Percentiles rank a stretch among this genome's conserved stretches.
phyloP scores from a whole-genome alignment of 2,329 filamentous ascomycete genomes.

The Hypoxylon sp. region DNA sequence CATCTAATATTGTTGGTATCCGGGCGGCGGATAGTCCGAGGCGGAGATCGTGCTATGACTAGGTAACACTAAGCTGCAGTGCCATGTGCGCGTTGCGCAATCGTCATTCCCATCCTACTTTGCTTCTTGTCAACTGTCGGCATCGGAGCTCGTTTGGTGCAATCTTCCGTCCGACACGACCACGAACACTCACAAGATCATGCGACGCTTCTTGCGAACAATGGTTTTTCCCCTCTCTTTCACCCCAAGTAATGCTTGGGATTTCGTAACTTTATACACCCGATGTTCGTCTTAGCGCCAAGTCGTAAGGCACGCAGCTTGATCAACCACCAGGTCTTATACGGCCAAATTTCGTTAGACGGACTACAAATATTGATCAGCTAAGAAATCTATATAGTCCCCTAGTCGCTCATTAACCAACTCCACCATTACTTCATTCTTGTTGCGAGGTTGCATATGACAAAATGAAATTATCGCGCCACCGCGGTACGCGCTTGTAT shows the following conservation, averaged over 20 bases:
- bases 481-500: constrained; percentile 5
- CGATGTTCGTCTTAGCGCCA: constrained; percentile 25
- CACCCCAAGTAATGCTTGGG: not conserved
- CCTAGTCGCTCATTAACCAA: constrained; percentile 8
- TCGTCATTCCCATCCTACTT: constrained; percentile 35
- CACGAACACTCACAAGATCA: constrained; percentile 18
- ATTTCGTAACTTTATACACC: constrained; percentile 6
- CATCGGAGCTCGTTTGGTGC: constrained; percentile 37
- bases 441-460: constrained; percentile 5
- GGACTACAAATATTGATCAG: constrained; percentile 8
- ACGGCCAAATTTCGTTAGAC: constrained; percentile 21
- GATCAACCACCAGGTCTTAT: constrained; percentile 2
- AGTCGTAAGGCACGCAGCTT: constrained; percentile 17
- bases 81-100: constrained; percentile 35
- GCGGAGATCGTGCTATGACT: constrained; percentile 38
- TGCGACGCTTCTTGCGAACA: constrained; percentile 16
- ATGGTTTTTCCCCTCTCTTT: not conserved
- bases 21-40: constrained; percentile 43
- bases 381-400: constrained; percentile 4
- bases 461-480: constrained; percentile 5
- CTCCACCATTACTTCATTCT: constrained; percentile 9
- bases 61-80: constrained; percentile 39
- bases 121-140: constrained; percentile 27
- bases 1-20: constrained; percentile 17
- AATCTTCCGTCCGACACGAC: constrained; percentile 29